Conservation (phyloP, 2,329 filamentous ascomycete species). For the Penicillium sp. region DNA sequence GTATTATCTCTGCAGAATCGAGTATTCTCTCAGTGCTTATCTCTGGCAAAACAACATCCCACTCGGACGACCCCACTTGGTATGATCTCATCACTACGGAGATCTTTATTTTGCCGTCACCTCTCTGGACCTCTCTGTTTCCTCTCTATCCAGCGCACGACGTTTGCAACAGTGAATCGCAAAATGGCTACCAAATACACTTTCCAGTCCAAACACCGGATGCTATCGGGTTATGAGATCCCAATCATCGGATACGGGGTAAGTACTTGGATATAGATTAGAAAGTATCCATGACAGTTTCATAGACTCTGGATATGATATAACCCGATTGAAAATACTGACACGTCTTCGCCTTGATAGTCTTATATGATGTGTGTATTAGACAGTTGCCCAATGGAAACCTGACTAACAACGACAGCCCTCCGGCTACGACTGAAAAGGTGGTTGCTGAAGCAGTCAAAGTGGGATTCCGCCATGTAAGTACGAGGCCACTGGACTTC, state of each 20-base stretch:
- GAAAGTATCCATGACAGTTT: neutral
- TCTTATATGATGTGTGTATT: slow-evolving; percentile 32
- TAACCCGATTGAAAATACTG: neutral
- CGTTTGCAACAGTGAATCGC: neutral
- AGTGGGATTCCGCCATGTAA: slow-evolving; percentile 32
- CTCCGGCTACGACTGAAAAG: slow-evolving; percentile 26
- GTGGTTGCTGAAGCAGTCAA: slow-evolving; percentile 27
- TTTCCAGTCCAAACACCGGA: slow-evolving; percentile 41
- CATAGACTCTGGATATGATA: neutral
- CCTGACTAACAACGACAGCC: slow-evolving; percentile 15
- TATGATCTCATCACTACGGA: slow-evolving; percentile 17
- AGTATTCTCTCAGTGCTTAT: neutral
- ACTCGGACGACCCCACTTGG: slow-evolving; percentile 4
- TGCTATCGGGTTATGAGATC: slow-evolving; percentile 60
- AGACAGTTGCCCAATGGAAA: neutral
- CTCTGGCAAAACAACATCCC: neutral
- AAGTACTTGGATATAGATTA: slow-evolving; percentile 21
- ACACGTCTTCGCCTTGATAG: slow-evolving; percentile 11
- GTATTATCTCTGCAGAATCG: no score
- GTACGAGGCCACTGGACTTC: neutral
- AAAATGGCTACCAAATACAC: slow-evolving; percentile 20
- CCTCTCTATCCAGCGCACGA: neutral
- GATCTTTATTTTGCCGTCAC: neutral
- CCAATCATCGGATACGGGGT: slow-evolving; percentile 58
- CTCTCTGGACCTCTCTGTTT: neutral